Evolutionary conservation across 805 yeast species (phyloP), one percentile per base, ranked within the genome.

Genomic region (Wickerhamomyces bovis): DNA sequence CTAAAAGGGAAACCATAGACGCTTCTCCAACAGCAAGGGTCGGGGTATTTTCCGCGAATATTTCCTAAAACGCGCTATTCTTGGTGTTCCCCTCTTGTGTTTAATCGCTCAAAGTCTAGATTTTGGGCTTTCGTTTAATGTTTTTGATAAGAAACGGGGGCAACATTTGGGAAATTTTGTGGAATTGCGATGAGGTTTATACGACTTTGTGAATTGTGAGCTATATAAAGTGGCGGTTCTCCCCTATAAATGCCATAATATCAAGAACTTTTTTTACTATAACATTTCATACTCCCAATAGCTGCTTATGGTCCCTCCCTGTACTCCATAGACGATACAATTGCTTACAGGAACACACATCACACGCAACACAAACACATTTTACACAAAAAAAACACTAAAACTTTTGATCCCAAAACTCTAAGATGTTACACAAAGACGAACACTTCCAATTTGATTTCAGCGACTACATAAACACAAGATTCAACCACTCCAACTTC

Each of bases 401-500:
- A 3, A 19, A 33, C 20, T 18, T 16, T 21, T 33, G 19, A 16
- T 33, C 21, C 21, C 21, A 36, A 19, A 3, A 3, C n/a, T 2
- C 16, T 20, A 44, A 22, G 7, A 48, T 56, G 54, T 44, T 54
- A 31, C 60, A 57, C 57, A 44, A 48, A 41, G 50, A 50, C 50
- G 53, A 49, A 21, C 48, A 50, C 38, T 50, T 50, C 46, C 36
- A 47, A 12, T 50, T 50, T 35, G 53, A 50, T 31, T 50, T 50
- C 49, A 50, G 46, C 35, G 53, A 48, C 30, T 56, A 52, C 43
- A 52, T 57, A 42, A 50, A 58, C 30, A 56, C 55, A 39, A 46
- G 55, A 6, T 49, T 53, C 36, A 33, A 33, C 20, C 50, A 52
- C 26, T 48, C 48, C 39, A 41, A 21, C 25, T 15, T 35, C 18